Evolutionary conservation across 192 early-diverging fungal genomes (phyloP).

Genomic region (Polychytrium aggregatum): DNA sequence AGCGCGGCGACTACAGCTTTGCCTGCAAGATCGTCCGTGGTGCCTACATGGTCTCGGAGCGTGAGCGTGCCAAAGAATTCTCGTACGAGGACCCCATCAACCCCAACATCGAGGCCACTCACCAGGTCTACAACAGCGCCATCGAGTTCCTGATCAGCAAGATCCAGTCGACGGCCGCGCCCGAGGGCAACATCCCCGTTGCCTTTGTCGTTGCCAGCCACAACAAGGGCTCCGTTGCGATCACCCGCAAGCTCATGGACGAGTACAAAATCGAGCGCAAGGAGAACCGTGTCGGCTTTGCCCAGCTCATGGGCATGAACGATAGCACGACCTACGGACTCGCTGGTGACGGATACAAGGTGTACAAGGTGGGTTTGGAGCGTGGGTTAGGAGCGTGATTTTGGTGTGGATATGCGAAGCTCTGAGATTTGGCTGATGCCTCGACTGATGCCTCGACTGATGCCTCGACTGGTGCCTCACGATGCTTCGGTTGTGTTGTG

Average conservation of each 20-base stretch:
- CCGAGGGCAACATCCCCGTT: slow-evolving; percentile 33
- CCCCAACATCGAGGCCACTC: slow-evolving; percentile 64
- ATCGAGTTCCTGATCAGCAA: slow-evolving; percentile 51
- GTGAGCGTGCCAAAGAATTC: slow-evolving; percentile 53
- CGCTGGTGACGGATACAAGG: slow-evolving; percentile 59
- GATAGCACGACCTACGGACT: slow-evolving; percentile 78
- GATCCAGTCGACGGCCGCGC: slow-evolving; percentile 8
- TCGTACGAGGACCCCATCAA: slow-evolving; percentile 74
- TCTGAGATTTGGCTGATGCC: no score
- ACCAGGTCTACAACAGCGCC: slow-evolving; percentile 69
- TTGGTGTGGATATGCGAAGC: background rate
- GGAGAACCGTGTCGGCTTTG: slow-evolving; percentile 69
- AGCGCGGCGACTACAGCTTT: slow-evolving; percentile 62
- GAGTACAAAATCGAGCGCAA: slow-evolving; percentile 35
- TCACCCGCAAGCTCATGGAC: slow-evolving; percentile 51
- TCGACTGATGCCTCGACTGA: no score
- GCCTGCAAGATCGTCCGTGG: slow-evolving; percentile 83
- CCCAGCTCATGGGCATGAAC: slow-evolving; percentile 92
- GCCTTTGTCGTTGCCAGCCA: slow-evolving; percentile 82
- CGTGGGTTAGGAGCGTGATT: background rate
- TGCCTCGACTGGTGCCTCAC: no score
- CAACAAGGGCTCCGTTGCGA: slow-evolving; percentile 68
- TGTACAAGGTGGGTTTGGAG: slow-evolving; percentile 50
- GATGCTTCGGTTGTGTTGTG: no score
- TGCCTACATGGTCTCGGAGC: slow-evolving; percentile 70